phyloP scores from a whole-genome alignment of 1,139 yeast genomes.

The Hyphopichia fennica region DNA sequence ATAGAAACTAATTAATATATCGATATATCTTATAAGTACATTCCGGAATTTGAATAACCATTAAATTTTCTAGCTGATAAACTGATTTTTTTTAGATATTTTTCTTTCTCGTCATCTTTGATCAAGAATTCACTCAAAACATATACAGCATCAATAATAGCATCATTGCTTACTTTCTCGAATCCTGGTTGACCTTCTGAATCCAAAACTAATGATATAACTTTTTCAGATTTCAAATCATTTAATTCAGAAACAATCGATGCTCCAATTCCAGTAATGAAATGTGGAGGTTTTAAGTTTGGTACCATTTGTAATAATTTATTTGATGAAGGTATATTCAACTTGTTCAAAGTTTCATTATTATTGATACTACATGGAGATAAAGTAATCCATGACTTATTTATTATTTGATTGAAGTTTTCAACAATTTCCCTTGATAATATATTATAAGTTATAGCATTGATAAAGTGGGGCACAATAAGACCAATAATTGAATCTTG shows the following conservation, averaged over 20 bases:
- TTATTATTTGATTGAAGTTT: constrained; percentile 9
- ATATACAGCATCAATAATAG: constrained; percentile 35
- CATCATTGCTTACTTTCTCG: constrained; percentile 43
- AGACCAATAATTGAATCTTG: constrained; percentile 13
- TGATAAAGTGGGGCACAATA: constrained; percentile 34
- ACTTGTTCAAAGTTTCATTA: constrained; percentile 27
- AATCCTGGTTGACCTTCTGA: constrained; percentile 61
- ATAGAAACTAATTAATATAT: too few species aligned
- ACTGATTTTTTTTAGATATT: constrained; percentile 26
- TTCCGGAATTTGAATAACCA: constrained; percentile 36
- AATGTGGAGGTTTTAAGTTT: constrained; percentile 52
- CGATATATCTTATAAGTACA: constrained; percentile 29
- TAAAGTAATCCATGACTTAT: constrained; percentile 28
- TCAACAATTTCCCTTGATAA: constrained; percentile 23
- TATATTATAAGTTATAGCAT: constrained; percentile 30
- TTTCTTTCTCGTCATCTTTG: constrained; percentile 5
- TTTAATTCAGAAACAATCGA: constrained; percentile 35
- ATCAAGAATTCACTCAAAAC: constrained; percentile 18
- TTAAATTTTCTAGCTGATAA: constrained; percentile 34
- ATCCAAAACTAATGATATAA: constrained; percentile 36
- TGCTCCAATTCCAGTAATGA: constrained; percentile 53
- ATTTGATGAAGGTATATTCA: constrained; percentile 20
- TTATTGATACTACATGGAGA: constrained; percentile 38
- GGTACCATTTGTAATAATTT: constrained; percentile 22
- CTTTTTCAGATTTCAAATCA: constrained; percentile 6